Evolutionary conservation across 176 grass and related monocot species (phyloP).

Genomic region (Oryza rufipogon): DNA sequence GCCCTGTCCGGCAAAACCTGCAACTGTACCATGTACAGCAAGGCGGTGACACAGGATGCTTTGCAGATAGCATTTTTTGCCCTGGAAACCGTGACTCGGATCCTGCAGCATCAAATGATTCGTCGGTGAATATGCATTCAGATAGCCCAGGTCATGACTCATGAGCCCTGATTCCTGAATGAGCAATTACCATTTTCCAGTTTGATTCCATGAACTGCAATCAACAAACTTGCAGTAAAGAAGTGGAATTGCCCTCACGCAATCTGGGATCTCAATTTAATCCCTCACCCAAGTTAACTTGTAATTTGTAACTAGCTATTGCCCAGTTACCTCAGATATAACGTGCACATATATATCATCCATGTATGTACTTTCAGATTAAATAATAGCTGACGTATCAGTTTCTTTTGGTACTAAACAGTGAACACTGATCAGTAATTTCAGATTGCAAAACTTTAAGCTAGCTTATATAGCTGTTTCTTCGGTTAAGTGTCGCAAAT

Average conservation of each 20-base stretch:
- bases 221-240: not conserved
- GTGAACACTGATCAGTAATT: not conserved
- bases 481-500: not conserved
- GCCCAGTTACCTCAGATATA: not conserved
- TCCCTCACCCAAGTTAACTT: not conserved
- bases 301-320: not conserved
- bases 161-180: not conserved
- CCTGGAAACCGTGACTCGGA: not conserved
- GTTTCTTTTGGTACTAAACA: not conserved
- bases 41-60: not conserved
- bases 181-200: not conserved
- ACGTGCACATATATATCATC: not conserved
- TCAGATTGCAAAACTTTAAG: not conserved
- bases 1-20: conserved; percentile 18
- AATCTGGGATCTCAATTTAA: not conserved
- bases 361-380: not conserved
- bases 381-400: not conserved
- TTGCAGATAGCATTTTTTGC: not conserved
- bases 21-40: conserved; percentile 41
- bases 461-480: not conserved
- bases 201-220: conserved; percentile 3
- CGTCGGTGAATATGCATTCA: conserved; percentile 37
- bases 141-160: conserved; percentile 10
- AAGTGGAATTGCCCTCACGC: not conserved
- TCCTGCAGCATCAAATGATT: conserved; percentile 12